Conservation (phyloP, 148 eudicot genomes). For the Arctostaphylos glauca region DNA sequence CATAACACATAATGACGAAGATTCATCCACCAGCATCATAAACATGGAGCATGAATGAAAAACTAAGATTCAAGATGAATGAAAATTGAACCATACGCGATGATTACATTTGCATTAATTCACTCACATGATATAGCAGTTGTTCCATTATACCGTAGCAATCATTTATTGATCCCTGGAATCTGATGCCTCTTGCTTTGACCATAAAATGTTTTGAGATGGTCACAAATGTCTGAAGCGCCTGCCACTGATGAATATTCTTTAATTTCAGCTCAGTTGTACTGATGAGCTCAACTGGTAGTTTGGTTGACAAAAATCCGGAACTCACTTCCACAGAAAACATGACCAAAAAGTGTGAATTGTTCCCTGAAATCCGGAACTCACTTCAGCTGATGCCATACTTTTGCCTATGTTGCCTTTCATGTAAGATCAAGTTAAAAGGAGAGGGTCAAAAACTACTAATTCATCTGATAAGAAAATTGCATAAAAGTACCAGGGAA, state of each 20-base stretch:
- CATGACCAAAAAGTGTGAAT: slow-evolving; percentile 61
- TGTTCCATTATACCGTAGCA: slow-evolving; percentile 68
- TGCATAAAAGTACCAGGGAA: slow-evolving; percentile 56
- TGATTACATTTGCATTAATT: not conserved
- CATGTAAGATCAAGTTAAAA: not conserved
- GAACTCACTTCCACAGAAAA: slow-evolving; percentile 76
- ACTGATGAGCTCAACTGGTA: slow-evolving; percentile 66
- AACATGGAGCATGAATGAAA: not conserved
- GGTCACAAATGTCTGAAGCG: slow-evolving; percentile 79
- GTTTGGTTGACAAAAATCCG: slow-evolving; percentile 62
- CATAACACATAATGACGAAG: no score
- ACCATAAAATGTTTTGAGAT: slow-evolving; percentile 73
- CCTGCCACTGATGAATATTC: slow-evolving; percentile 79
- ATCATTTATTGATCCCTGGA: slow-evolving; percentile 59
- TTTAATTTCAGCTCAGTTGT: slow-evolving; percentile 74
- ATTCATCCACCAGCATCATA: no score
- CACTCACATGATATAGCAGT: slow-evolving; percentile 66
- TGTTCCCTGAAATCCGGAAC: slow-evolving; percentile 44
- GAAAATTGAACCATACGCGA: not conserved
- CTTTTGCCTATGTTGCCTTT: not conserved
- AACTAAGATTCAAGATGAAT: not conserved
- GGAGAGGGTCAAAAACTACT: not conserved
- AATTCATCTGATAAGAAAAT: slow-evolving; percentile 29
- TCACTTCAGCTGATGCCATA: not conserved
- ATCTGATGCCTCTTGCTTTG: slow-evolving; percentile 76